Evolutionary conservation across 768 basidiomycete genomes (phyloP), one percentile per base, ranked within the genome.

Genomic region (Naematelia aurantialba): DNA sequence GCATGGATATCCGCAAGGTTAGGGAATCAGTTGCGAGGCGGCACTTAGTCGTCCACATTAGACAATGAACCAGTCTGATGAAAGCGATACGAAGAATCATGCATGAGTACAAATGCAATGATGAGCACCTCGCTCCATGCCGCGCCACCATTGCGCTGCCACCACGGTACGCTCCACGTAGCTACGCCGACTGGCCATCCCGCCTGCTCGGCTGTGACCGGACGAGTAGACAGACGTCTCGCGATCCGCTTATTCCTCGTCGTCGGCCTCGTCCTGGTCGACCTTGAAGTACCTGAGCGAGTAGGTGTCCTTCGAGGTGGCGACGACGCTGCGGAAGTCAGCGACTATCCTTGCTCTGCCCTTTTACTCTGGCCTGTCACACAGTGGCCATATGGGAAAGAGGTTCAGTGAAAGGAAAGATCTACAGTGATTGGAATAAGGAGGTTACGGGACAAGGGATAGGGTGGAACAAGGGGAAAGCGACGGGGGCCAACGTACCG

Each of bases 281-380:
- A 78, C 76, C 75, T 78, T 78, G 78, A 75, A 93, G 88, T 93
- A 94, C 68, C 87, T 85, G 66, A 99, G 86, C 74, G 92, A 86
- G 81, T 97, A 99, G 70, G 83, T 84, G 77, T 96, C 90, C 82
- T 97, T 96, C 55, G 85, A 83, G 27, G 91, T 87, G 44, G 96
- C 91, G 67, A 98, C 91, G 67, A 99, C 94, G 45, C 39, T 54
- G 45, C 12, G 2, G 30, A 34, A 12, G 8, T 51, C 58, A 60
- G 60, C 42, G 42, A 44, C 42, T 19, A 19, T 44, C 42, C 42
- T 47, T 26, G 5, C 21, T 39, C 8, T 39, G 34, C 8, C 17
- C 17, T 39, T 39, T 8, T 17, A 39, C 34, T 39, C 34, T 39
- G 8, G 34, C 34, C 21, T 19, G 46, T 47, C 46, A 5, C 10